Base-by-base conservation (phyloP, 306 rosid genomes). In the Vigna hirtella region DNA sequence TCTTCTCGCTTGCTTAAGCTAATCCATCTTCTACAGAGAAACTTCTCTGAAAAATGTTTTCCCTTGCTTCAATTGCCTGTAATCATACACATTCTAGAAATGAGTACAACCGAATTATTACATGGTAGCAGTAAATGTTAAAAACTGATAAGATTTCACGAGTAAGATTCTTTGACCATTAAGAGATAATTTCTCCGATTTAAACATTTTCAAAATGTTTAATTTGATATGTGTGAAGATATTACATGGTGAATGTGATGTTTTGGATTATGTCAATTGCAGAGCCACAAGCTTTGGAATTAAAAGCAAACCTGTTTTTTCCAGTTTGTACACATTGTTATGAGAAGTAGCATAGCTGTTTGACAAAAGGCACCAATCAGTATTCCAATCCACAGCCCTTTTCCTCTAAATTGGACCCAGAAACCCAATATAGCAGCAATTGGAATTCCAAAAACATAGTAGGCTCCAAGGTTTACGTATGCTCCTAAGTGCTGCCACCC, bases 401-500 rank as follows among this genome's bases (percentile, higher is more conserved):
- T 83, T 57, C 89, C 97, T 82, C 83, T 81, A 9, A 89, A 74
- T 12, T 76, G 45, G 9, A 77, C 7, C 91, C 83, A 87, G 72
- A 90, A 93, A 72, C 90, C 91, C 76, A 93, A 72, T 4, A 73
- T 45, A 16, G 76, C 83, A 62, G 96, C 90, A 81, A 70, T 67
- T 70, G 96, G 98, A 85, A 89, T 82, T 61, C 98, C 98, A 67
- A 88, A 57, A 3, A 79, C 81, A 86, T 93, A 93, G 68, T 80
- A 90, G 4, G 98, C 86, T 55, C 92, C 96, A 8, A 93, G 87
- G 79, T 93, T 93, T 66, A 92, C 85, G 64, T 83, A 92, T 24
- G 89, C 90, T 70, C 97, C 97, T 34, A 89, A 14, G 4, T 87
- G 84, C 83, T 92, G 96, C 93, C 92, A 90, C n/a, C 96, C 97